Evolutionary conservation across 108 stramenopile genomes (phyloP).

Genomic region (Cylindrotheca fusiformis): DNA sequence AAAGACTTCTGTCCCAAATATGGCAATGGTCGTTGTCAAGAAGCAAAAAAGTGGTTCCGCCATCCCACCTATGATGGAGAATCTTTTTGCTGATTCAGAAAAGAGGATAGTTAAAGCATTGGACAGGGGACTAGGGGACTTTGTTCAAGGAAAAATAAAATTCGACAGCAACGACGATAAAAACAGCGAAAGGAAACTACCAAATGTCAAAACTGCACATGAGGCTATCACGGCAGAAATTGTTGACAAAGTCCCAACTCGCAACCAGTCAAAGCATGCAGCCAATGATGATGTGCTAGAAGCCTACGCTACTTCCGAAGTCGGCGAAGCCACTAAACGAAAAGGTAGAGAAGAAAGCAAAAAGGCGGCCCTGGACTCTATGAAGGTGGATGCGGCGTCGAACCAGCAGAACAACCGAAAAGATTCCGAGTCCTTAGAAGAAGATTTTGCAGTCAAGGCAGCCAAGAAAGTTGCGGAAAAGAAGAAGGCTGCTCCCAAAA

Average conservation of each 20-base stretch:
- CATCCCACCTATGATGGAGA: conserved; percentile 49
- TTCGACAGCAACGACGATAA: conserved; percentile 3
- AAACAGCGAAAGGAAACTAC: not conserved
- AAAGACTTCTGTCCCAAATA: conserved; percentile 32
- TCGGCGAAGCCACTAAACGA: not conserved
- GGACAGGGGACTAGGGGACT: conserved; percentile 77
- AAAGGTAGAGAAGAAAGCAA: not conserved
- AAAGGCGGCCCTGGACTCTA: not conserved
- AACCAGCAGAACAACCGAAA: conserved; percentile 28
- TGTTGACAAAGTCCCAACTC: conserved; percentile 25
- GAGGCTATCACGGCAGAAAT: conserved; percentile 44
- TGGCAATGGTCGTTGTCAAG: conserved; percentile 73
- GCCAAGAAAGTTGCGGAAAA: conserved; percentile 46
- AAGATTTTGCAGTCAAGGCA: conserved; percentile 64
- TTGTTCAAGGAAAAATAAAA: conserved; percentile 54
- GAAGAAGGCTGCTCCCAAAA: conserved; percentile 26
- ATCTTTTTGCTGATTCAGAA: conserved; percentile 75
- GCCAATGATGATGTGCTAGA: conserved; percentile 48
- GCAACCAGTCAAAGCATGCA: conserved; percentile 22
- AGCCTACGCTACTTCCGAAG: conserved; percentile 23
- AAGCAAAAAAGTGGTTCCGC: not conserved
- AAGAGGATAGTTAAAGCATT: conserved; percentile 57
- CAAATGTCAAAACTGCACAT: conserved; percentile 27
- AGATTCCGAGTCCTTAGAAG: conserved; percentile 28
- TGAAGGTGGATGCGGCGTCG: conserved; percentile 23